Conservation (phyloP, 306 rosid genomes). For the Senna siamea region DNA sequence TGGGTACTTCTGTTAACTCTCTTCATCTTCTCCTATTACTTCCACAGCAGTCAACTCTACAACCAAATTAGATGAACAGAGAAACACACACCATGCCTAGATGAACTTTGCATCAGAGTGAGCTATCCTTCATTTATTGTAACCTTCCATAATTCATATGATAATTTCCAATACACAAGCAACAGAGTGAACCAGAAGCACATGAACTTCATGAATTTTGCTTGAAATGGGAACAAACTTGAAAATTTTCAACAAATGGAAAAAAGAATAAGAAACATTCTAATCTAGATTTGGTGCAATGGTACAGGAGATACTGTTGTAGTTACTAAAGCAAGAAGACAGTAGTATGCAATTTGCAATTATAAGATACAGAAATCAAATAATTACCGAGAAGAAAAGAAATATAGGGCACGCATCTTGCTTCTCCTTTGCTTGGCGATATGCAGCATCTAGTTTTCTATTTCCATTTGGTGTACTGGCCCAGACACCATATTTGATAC, state of each 20-base stretch:
- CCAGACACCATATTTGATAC: conserved; percentile 90
- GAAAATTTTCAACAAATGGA: background rate
- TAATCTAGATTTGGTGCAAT: conserved; percentile 18
- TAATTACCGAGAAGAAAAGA: conserved; percentile 75
- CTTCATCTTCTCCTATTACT: conserved; percentile 18
- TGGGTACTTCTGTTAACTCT: background rate
- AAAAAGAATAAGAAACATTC: background rate
- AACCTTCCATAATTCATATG: background rate
- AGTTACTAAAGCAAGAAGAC: conserved; percentile 10
- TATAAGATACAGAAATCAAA: conserved; percentile 30
- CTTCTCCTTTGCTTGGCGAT: conserved; percentile 71
- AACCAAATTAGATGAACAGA: background rate
- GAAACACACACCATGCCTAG: background rate
- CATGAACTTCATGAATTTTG: background rate
- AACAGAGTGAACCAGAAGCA: background rate
- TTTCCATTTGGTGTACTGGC: conserved; percentile 94
- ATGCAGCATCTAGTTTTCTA: conserved; percentile 82
- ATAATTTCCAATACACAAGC: background rate
- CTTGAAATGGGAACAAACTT: background rate
- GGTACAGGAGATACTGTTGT: conserved; percentile 7
- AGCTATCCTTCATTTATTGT: conserved; percentile 4
- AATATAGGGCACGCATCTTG: conserved; percentile 71
- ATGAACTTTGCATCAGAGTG: background rate
- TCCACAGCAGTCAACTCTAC: background rate
- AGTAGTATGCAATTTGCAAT: conserved; percentile 4